A percentile compares a stretch with the other conserved stretches of the same genome.
Evolutionary conservation across 2,329 filamentous ascomycete species (phyloP).

Genomic region (Grosmannia penicillata): DNA sequence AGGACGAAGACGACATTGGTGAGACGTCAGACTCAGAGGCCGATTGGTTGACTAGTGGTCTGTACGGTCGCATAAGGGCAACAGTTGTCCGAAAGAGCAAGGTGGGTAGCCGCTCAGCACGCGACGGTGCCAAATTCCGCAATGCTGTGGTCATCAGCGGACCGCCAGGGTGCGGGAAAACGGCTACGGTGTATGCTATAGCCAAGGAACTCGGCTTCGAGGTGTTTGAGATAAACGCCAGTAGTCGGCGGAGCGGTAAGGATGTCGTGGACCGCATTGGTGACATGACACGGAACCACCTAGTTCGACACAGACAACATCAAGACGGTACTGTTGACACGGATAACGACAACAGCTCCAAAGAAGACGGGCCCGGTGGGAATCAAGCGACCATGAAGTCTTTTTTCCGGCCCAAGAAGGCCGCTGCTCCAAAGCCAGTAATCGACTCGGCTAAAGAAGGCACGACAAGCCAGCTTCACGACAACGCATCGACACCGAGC

Average conservation of each 20-base stretch:
- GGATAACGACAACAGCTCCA: not conserved
- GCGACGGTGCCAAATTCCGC: slow-evolving; percentile 32
- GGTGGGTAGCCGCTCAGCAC: slow-evolving; percentile 9
- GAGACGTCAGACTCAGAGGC: slow-evolving; percentile 42
- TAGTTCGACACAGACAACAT: slow-evolving; percentile 40
- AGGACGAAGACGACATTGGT: slow-evolving; percentile 56
- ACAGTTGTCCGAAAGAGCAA: slow-evolving; percentile 36
- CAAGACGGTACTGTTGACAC: not conserved
- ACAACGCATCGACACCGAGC: not conserved
- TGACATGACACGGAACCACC: slow-evolving; percentile 92
- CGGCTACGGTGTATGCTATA: slow-evolving; percentile 78
- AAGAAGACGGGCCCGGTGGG: slow-evolving; percentile 18
- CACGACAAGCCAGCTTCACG: not conserved
- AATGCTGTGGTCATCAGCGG: slow-evolving; percentile 85
- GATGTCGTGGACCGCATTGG: slow-evolving; percentile 86
- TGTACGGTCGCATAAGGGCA: slow-evolving; percentile 27
- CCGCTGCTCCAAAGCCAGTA: slow-evolving; percentile 11
- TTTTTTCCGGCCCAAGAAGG: slow-evolving; percentile 54
- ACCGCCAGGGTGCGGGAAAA: slow-evolving; percentile 82
- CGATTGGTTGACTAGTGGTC: slow-evolving; percentile 23
- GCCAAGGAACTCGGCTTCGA: slow-evolving; percentile 87
- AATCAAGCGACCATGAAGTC: slow-evolving; percentile 67
- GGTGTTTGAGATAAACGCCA: slow-evolving; percentile 85
- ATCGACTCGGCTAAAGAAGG: slow-evolving; percentile 10
- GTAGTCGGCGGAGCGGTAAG: slow-evolving; percentile 69